A percentile compares a stretch with the other conserved stretches of the same genome.
Evolutionary conservation across 2,329 filamentous ascomycete species (phyloP).

Genomic region (Drechslerella coelobrocha): DNA sequence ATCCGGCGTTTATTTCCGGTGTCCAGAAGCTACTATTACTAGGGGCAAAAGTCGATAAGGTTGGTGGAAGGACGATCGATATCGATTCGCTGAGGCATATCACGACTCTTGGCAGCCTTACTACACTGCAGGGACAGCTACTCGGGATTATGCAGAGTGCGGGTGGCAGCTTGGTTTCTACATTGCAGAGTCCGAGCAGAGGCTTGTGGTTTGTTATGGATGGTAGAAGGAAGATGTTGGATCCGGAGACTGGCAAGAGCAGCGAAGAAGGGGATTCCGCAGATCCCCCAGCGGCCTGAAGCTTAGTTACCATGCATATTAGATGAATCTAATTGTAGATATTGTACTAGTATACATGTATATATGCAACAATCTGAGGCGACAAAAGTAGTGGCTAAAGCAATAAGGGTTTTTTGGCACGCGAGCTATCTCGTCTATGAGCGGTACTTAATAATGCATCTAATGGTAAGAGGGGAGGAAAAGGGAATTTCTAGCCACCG

Average conservation of each 20-base stretch:
- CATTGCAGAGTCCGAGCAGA: slow-evolving; percentile 80
- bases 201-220: slow-evolving; percentile 89
- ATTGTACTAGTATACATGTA: slow-evolving; percentile 44
- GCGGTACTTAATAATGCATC: background rate
- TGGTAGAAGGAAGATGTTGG: slow-evolving; percentile 77
- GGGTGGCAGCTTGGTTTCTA: slow-evolving; percentile 71
- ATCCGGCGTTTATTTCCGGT: slow-evolving; percentile 77
- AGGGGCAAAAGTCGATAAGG: slow-evolving; percentile 79
- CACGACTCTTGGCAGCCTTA: slow-evolving; percentile 69
- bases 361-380: slow-evolving; percentile 26
- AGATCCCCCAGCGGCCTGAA: slow-evolving; percentile 27
- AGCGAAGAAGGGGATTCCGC: slow-evolving; percentile 19
- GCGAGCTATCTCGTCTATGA: slow-evolving; percentile 9
- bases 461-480: background rate
- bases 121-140: slow-evolving; percentile 80
- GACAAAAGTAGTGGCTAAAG: slow-evolving; percentile 33
- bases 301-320: slow-evolving; percentile 14
- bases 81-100: slow-evolving; percentile 70
- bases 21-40: slow-evolving; percentile 86
- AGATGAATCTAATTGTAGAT: slow-evolving; percentile 10
- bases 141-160: slow-evolving; percentile 84
- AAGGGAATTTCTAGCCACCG: background rate
- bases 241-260: slow-evolving; percentile 66
- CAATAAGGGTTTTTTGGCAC: slow-evolving; percentile 8
- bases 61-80: slow-evolving; percentile 76